phyloP scores from a whole-genome alignment of 1,284 basidiomycete species.

The Neolentinus lepideus region DNA sequence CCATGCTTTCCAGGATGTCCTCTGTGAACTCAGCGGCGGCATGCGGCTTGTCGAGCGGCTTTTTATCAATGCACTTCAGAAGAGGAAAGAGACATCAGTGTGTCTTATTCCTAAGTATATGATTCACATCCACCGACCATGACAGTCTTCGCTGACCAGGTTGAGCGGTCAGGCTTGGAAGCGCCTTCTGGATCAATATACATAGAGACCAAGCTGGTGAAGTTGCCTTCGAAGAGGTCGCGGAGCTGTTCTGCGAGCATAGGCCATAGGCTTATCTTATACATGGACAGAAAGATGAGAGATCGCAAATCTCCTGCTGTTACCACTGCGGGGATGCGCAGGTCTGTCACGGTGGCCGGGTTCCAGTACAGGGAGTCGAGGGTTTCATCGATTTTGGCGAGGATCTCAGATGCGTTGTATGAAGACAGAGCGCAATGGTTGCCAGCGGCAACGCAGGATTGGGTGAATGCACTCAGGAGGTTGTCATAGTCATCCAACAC shows the following conservation, averaged over 20 bases:
- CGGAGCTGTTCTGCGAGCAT: not conserved
- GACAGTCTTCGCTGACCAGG: not conserved
- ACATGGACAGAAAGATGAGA: not conserved
- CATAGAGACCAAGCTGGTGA: not conserved
- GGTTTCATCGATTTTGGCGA: not conserved
- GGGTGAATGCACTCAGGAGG: not conserved
- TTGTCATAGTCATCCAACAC: slow-evolving; percentile 2
- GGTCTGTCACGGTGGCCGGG: not conserved
- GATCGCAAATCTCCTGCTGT: not conserved
- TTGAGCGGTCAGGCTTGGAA: not conserved
- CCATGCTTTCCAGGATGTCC: no score
- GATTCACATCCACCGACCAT: not conserved
- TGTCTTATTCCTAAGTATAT: no score
- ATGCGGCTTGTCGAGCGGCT: no score
- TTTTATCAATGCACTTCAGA: not conserved
- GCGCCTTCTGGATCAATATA: not conserved
- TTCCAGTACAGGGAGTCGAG: not conserved
- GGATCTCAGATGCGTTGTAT: not conserved
- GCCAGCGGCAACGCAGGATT: not conserved
- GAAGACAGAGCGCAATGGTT: not conserved
- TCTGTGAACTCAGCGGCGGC: no score
- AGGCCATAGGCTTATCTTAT: not conserved
- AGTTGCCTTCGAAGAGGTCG: not conserved
- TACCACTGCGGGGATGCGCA: not conserved
- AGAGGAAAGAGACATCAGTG: not conserved